Evolutionary conservation across 768 basidiomycete species (phyloP), one percentile per base, ranked within the genome.

Genomic region (Tricholoma sp.): DNA sequence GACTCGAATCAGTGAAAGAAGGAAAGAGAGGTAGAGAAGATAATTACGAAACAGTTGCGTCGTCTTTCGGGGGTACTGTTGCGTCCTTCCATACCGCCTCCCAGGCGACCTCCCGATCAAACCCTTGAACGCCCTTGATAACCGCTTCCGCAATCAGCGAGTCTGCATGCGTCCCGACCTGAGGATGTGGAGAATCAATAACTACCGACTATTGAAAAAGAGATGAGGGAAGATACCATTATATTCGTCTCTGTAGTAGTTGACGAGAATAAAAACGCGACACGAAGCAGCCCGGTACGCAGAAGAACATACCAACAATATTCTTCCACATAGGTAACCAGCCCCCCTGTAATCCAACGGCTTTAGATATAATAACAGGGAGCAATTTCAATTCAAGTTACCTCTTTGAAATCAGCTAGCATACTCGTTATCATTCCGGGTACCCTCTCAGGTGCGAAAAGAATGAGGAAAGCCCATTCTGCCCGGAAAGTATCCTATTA

Each of bases 321-420:
- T 92, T 92, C 72, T 91, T 92, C 91, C 91, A 93, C 89, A 92
- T 91, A 0, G 91, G 91, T 35, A 93, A 71, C 88, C 90, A 90
- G 3, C 91, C 91, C 14, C 88, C 82, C 83, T 79, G 22, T 21
- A 29, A 29, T 31, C 29, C 18, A 31, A n/a, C n/a, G n/a, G 27
- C 4, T 11, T 49, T 29, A 14, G 27, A 29, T 3, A 50, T 7
- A 11, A 24, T 14, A 11, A 8, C 3, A 50, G 47, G 14, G 5
- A 16, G 11, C 7, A 12, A 10, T 8, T 29, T 18, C 50, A 18
- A 12, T 3, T n/a, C 1, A 4, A 57, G 67, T 4, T 55, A 83
- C 87, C 76, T 89, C 79, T 58, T 77, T 70, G 61, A 84, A 94
- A 66, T 92, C 89, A 52, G 86, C 83, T 18, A 93, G 70, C 90